Evolutionary conservation across 805 yeast species (phyloP), one percentile per base, ranked within the genome.

Genomic region (Henningerozyma blattae): DNA sequence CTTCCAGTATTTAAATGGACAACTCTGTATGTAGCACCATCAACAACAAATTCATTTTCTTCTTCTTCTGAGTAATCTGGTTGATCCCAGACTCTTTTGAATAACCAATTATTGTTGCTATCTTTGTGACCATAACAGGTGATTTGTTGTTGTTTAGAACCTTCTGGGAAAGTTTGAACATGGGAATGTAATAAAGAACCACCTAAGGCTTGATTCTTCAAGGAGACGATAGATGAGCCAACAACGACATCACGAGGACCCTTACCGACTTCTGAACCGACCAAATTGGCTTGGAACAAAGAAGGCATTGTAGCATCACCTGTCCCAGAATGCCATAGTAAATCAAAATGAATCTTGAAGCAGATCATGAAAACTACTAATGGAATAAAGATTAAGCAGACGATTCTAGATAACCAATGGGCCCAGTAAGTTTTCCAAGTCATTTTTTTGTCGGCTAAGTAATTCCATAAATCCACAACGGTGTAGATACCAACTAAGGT

Each of bases 81-180:
- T 14, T 46, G 37, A 6, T 60, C 68, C 54, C 81, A 66, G 19
- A 65, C 68, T 48, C 77, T 68, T 45, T 79, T 78, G 45, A 85
- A 64, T 19, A 68, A 48, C 81, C 95, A 87, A 35, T 80, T 73
- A 55, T 89, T 91, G 59, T 91, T 89, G 34, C 67, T 60, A 56
- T 91, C 97, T 53, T 84, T 84, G 58, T 76, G 85, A 15, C 87
- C 83, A 56, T 91, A 91, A 5, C 91, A 83, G 18, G 98, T 91
- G 32, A 91, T 68, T 59, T 91, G 99, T 57, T 87, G 96, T 60
- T 91, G 97, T 41, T 71, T 69, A 2, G 95, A 83, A 3, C 97
- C 97, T 43, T 75, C 85, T 13, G 98, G 98, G 54, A 77, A 91
- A 10, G 68, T 56, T 53, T 82, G 94, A 14, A 67, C 64, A 53